Evolutionary conservation across 768 basidiomycete genomes (phyloP), one percentile per base, ranked within the genome.

Genomic region (Pholiota molesta): DNA sequence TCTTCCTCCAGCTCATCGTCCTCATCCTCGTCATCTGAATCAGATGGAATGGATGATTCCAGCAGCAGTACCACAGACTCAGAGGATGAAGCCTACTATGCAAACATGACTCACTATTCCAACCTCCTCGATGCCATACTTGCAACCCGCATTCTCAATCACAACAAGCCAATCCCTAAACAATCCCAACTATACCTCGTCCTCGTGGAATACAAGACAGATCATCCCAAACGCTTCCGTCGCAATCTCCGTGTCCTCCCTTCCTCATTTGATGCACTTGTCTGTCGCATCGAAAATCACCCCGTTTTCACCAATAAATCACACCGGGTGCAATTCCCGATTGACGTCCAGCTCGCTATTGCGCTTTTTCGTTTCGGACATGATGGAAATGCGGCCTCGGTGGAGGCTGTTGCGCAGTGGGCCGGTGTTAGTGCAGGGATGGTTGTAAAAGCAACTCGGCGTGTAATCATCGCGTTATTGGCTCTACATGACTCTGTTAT

Each of bases 291-390:
- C 47, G 26, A 66, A 10, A 47, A 49, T n/a, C 68, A 76, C 57
- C 65, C 66, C 14, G 58, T 76, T 11, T 77, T 77, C 59, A 13
- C 52, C 11, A 73, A 70, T 55, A 63, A 61, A n/a, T 68, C 62
- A 0, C 58, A 67, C 39, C 21, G 7, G 1, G 4, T 31, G 2
- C 73, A 76, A 53, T 61, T 71, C 1, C 71, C 72, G 1, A 62
- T 77, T 28, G 63, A 68, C 8, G 57, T 65, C 3, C 77, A 77
- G 57, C 69, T 78, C 3, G 70, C 74, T 1, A 72, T 75, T 19
- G 63, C 69, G 2, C 60, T 67, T 9, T 67, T 16, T 29, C 60
- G 54, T 2, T 60, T 67, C 53, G 66, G 75, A 0, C 72, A 76
- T 17, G 64, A 68, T 59, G 70, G 75, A 16, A 78, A 77, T 62